Evolutionary conservation across 2,329 filamentous ascomycete species (phyloP).

Genomic region (Hymenoscyphus fructigenus): DNA sequence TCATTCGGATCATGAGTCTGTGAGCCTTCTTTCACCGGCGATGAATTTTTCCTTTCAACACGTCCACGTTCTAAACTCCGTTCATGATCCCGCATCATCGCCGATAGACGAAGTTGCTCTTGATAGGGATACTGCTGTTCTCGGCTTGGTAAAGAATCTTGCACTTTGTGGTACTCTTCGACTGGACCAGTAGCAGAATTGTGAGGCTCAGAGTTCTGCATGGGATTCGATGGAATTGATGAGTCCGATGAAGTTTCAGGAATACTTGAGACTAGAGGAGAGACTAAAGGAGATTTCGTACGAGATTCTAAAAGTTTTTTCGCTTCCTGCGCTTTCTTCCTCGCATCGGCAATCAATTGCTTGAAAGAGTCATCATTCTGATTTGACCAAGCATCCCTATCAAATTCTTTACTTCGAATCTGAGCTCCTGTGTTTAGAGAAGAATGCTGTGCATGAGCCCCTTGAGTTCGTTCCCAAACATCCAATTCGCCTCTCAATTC

Average conservation of each 20-base stretch:
- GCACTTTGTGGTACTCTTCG: no score
- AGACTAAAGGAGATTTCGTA: conserved; percentile 8
- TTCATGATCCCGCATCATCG: not conserved
- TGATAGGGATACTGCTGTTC: not conserved
- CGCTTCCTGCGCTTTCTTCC: conserved; percentile 42
- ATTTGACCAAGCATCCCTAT: conserved; percentile 71
- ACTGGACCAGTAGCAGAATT: not conserved
- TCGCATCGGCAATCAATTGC: conserved; percentile 75
- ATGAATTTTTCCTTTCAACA: not conserved
- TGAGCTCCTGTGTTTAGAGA: conserved; percentile 44
- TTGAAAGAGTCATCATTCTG: conserved; percentile 75
- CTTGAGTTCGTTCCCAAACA: conserved; percentile 82
- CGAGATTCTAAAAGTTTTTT: conserved; percentile 5
- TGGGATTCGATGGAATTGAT: not conserved
- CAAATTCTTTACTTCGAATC: conserved; percentile 88
- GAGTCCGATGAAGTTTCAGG: not conserved
- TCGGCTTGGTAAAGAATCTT: no score
- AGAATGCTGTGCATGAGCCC: conserved; percentile 52
- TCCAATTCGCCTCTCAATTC: conserved; percentile 79
- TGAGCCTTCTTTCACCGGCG: not conserved
- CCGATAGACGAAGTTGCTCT: no score
- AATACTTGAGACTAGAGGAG: not conserved
- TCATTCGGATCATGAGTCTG: not conserved
- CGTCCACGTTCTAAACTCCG: not conserved
- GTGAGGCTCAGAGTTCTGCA: not conserved